Base-by-base conservation (phyloP, 1,284 basidiomycete species). In the Cryptococcus jaspeensis region DNA sequence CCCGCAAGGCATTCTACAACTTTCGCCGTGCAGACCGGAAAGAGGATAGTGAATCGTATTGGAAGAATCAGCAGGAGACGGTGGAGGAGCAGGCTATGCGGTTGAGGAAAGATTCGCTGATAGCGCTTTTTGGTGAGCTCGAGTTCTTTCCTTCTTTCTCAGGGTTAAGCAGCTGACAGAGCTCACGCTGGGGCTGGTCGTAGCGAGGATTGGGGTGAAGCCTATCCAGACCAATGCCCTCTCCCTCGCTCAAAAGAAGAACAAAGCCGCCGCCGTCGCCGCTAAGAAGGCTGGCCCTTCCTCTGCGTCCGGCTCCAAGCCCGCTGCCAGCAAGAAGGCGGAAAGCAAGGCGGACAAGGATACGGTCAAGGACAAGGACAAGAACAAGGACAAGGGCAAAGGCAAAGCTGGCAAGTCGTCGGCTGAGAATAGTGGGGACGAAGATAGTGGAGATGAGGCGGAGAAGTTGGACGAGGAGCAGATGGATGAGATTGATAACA, bases 401-500 rank as follows among this genome's bases (percentile, higher is more conserved):
- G 69, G 58, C 28, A 69, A n/a, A n/a, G n/a, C n/a, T n/a, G 68
- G 49, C 28, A 51, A 36, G 48, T 61, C 52, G n/a, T 67, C 68
- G 5, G 67, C 65, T 1, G 46, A 41, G 16, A 67, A 69, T 45
- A 66, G 66, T 35, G 79, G 76, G 18, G 80, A 77, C 32, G 77
- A 77, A 18, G 80, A 80, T 52, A 79, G 89, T 55, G 85, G 76
- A 15, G 76, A 77, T 55, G 77, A 78, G 52, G 75, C 82, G 6
- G 90, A 91, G 70, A 86, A 90, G 53, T 78, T 94, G 50, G 84
- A 85, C 9, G 86, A 87, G 47, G 85, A 86, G 66, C 87, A 92
- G 64, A 52, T 76, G 67, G 67, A 72, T 42, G 74, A 76, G 62
- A 65, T 94, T 40, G 84, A 89, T 62, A 75, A 84, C 52, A 93